These are phyloP conservation scores for Apiotrichum veenhuisii DNA, from an alignment of 1,284 basidiomycete species.

Conservation along the genomic window DNA sequence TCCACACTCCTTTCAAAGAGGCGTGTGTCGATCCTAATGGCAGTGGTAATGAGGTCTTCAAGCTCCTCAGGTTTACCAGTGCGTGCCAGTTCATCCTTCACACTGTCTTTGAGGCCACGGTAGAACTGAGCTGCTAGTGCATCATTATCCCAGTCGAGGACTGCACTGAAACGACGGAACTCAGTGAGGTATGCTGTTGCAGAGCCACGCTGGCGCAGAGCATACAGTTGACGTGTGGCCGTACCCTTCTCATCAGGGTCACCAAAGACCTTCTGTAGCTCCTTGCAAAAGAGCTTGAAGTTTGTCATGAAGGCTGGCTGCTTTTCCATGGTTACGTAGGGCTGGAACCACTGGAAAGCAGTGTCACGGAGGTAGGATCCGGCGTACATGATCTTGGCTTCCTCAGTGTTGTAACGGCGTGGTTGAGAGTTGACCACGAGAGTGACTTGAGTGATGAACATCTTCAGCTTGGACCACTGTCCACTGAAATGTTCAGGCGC, in stretches of 20 bases:
- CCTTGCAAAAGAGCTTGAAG: slow-evolving; percentile 8
- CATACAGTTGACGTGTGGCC: slow-evolving; percentile 13
- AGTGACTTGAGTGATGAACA: background rate
- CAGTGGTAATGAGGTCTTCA: background rate
- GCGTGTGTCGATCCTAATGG: slow-evolving; percentile 16
- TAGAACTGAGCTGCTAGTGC: slow-evolving; percentile 21
- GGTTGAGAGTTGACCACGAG: slow-evolving; percentile 13
- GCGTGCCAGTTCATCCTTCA: slow-evolving; percentile 20
- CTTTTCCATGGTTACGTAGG: background rate
- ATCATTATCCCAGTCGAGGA: slow-evolving; percentile 17
- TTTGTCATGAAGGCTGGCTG: slow-evolving; percentile 5
- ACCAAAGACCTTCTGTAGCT: slow-evolving; percentile 11
- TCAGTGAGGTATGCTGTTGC: slow-evolving; percentile 16
- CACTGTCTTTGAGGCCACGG: slow-evolving; percentile 14
- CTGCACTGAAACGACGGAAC: slow-evolving; percentile 10
- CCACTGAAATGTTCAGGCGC: slow-evolving; percentile 17
- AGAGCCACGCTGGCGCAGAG: slow-evolving; percentile 14
- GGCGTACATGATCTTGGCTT: slow-evolving; percentile 19
- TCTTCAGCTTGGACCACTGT: slow-evolving; percentile 6
- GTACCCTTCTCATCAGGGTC: slow-evolving; percentile 17
- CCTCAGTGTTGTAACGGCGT: slow-evolving; percentile 14
- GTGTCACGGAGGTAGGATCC: slow-evolving; percentile 18
- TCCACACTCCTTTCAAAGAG: slow-evolving; percentile 16
- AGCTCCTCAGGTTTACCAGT: background rate
- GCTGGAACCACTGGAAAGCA: slow-evolving; percentile 23